Evolutionary conservation across 257 asterid species (phyloP).

Genomic region (Scutellaria barbata): DNA sequence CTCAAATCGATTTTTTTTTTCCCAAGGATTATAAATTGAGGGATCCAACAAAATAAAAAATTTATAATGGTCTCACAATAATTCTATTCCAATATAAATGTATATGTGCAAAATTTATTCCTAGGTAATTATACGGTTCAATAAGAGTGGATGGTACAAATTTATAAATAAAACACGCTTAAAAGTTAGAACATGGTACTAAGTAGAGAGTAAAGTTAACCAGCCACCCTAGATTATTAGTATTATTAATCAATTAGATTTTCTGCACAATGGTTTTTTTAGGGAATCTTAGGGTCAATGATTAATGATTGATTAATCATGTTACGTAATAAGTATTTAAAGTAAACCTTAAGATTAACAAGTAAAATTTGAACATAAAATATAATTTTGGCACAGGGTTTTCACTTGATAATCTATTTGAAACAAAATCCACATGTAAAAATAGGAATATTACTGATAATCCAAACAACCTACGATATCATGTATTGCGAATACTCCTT

Average conservation of each 20-base stretch:
- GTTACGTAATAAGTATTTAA: slow-evolving; percentile 21
- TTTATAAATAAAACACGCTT: not conserved
- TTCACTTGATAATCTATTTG: no score
- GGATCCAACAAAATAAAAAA: no score
- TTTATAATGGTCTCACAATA: no score
- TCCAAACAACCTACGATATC: no score
- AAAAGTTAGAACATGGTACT: not conserved
- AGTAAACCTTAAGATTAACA: slow-evolving; percentile 3
- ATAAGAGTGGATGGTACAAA: slow-evolving; percentile 27
- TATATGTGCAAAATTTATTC: not conserved
- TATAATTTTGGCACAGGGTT: no score
- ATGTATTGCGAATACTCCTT: no score
- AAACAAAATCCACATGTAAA: no score
- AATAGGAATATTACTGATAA: not conserved
- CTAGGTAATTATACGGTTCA: slow-evolving; percentile 16
- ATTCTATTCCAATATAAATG: no score
- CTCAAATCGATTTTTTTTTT: no score
- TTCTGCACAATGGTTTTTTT: slow-evolving; percentile 5
- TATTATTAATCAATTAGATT: slow-evolving; percentile 9
- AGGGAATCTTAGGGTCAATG: no score
- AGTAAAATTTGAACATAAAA: not conserved
- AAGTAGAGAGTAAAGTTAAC: not conserved
- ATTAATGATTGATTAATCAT: slow-evolving; percentile 12
- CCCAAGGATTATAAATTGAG: no score
- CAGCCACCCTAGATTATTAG: slow-evolving; percentile 26